Evolutionary conservation across 1,284 basidiomycete genomes (phyloP).

Genomic region (Ustilago tritici): DNA sequence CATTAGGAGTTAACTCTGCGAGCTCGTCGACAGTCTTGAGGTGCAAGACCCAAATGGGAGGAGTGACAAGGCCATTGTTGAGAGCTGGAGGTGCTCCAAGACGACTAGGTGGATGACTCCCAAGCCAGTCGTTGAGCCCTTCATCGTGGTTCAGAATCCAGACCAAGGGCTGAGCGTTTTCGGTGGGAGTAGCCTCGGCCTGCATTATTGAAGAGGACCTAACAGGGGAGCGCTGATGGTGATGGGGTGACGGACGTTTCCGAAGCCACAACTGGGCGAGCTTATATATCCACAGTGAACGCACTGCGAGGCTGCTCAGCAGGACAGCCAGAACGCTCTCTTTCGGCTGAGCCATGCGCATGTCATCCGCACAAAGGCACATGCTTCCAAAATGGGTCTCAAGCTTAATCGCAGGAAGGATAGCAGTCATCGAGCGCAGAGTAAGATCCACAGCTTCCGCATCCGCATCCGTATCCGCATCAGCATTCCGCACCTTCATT

Average conservation of each 20-base stretch:
- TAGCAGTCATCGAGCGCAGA: not conserved
- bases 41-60: constrained; percentile 17
- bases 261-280: not conserved
- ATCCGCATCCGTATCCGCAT: not conserved
- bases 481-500: constrained; percentile 3
- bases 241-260: not conserved
- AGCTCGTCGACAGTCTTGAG: constrained; percentile 13
- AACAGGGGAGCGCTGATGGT: not conserved
- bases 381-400: not conserved
- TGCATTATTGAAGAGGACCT: not conserved
- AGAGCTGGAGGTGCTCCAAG: constrained; percentile 15
- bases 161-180: constrained; percentile 12
- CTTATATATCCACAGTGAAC: not conserved
- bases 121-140: constrained; percentile 22
- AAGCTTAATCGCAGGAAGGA: constrained; percentile 2
- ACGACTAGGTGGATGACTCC: constrained; percentile 19
- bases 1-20: constrained; percentile 15
- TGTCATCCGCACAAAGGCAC: not conserved
- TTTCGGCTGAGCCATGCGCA: not conserved
- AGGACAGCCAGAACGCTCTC: not conserved
- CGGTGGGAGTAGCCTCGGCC: not conserved
- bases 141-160: constrained; percentile 12
- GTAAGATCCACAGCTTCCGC: not conserved
- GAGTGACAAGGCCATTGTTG: constrained; percentile 14
- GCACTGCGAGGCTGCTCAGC: not conserved